Evolutionary conservation across 2,329 filamentous ascomycete species (phyloP).

Genomic region (Penicillium sp.): DNA sequence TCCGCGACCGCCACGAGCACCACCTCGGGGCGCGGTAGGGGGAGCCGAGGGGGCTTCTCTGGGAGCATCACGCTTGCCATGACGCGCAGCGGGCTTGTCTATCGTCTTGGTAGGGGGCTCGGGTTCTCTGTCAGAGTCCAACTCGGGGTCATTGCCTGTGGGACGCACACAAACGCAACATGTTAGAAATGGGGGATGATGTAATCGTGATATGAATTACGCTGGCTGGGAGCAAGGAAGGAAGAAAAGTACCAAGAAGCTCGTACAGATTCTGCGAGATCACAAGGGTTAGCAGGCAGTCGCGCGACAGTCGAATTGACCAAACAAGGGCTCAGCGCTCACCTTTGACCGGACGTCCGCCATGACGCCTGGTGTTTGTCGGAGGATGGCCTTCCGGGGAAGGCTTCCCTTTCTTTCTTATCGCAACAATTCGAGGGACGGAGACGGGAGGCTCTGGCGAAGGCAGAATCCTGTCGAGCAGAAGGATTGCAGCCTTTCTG

Average conservation of each 20-base stretch:
- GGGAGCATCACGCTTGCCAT: conserved; percentile 82
- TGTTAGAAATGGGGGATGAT: conserved; percentile 18
- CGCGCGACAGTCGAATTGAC: conserved; percentile 7
- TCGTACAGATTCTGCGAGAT: conserved; percentile 82
- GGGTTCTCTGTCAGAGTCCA: conserved; percentile 69
- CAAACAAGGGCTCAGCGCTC: conserved; percentile 13
- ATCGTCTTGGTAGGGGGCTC: conserved; percentile 80
- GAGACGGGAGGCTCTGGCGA: conserved; percentile 23
- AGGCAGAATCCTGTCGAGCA: conserved; percentile 32
- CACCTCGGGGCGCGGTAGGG: conserved; percentile 29
- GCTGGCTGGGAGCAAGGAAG: conserved; percentile 19
- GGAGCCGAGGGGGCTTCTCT: conserved; percentile 59
- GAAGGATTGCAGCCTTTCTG: conserved; percentile 29
- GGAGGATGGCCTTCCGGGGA: conserved; percentile 48
- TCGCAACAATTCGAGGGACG: conserved; percentile 42
- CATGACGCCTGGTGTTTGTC: conserved; percentile 47
- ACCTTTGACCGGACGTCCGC: conserved; percentile 52
- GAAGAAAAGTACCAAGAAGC: conserved; percentile 75
- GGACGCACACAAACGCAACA: conserved; percentile 17
- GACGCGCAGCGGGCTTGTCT: conserved; percentile 74
- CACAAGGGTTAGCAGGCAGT: not conserved
- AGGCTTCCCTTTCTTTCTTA: conserved; percentile 41
- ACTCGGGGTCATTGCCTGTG: conserved; percentile 65
- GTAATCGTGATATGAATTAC: conserved; percentile 23
- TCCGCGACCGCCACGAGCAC: conserved; percentile 36